Percentiles rank a stretch among this genome's conserved stretches.
phyloP scores from a whole-genome alignment of 768 basidiomycete genomes.

The Russula sp. region DNA sequence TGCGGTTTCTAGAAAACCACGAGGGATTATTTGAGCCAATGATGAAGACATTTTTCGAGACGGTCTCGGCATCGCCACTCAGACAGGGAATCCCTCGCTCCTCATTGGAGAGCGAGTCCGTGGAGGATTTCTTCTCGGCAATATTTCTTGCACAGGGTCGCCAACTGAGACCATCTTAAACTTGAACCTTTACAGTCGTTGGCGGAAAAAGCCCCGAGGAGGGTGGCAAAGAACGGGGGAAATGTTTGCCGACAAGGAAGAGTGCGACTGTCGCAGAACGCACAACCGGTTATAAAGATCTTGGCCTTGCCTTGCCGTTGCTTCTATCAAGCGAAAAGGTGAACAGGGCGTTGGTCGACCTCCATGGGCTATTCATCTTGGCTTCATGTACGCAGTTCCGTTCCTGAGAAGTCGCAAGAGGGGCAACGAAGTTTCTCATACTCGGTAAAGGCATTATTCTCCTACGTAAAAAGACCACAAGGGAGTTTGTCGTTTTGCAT shows the following conservation, averaged over 20 bases:
- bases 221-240: not conserved
- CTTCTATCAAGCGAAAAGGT: not conserved
- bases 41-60: slow-evolving; percentile 6
- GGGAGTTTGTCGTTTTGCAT: not conserved
- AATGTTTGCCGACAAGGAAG: not conserved
- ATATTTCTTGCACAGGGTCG: not conserved
- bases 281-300: not conserved
- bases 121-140: slow-evolving; percentile 19
- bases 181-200: slow-evolving; percentile 20
- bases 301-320: not conserved
- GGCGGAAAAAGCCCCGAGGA: not conserved
- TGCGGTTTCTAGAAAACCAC: slow-evolving; percentile 28
- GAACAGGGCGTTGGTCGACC: not conserved
- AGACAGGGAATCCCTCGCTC: slow-evolving; percentile 26
- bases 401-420: not conserved
- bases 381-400: not conserved
- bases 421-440: not conserved
- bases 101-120: slow-evolving; percentile 33
- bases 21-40: slow-evolving; percentile 22
- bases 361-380: not conserved
- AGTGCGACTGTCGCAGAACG: not conserved
- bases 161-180: not conserved
- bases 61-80: slow-evolving; percentile 17
- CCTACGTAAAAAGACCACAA: not conserved
- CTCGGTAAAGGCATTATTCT: not conserved